Evolutionary conservation across 2,329 filamentous ascomycete species (phyloP), one percentile per base, ranked within the genome.

Genomic region (Penicillium sp.): DNA sequence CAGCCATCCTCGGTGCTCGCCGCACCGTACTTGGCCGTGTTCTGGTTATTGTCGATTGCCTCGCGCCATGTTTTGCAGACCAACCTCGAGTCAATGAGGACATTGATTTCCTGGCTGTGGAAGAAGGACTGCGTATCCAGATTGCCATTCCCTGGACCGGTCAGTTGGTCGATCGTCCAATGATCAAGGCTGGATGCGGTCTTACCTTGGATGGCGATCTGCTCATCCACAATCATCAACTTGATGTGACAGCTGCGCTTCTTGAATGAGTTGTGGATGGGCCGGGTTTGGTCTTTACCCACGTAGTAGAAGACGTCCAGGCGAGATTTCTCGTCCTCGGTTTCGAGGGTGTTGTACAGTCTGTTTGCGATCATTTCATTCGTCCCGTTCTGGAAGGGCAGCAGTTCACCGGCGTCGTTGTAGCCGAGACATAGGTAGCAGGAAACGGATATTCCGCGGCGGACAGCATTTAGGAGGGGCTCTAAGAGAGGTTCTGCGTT

Each of bases 61-160:
- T 80, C 77, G 14, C 78, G 71, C 84, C 84, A 87, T 21, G 70
- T 71, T 19, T 57, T 58, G 51, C 85, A 88, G 0, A 89, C 68
- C 1, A 71, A 60, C 0, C 62, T 53, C 14, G 77, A 83, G 47
- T 91, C 86, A 4, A 89, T 65, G 76, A 91, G 79, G 16, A 90
- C 63, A 50, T 91, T 90, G 39, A 86, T 76, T 61, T 91, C 86
- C 60, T 89, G 84, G 39, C 77, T 82, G 57, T 91, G 86, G 50
- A 76, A 89, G 81, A 84, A 90, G 14, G 76, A 81, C 63, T 91
- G 86, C 2, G 86, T 89, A 53, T 91, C 86, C 59, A 89, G 83
- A 56, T 90, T 91, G 0, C 85, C 86, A 48, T 79, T 86, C 3
- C 86, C 63, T 65, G 18, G 2, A 7, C 35, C 23, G 9, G 4